phyloP scores from a whole-genome alignment of 805 yeast genomes.

The Kurtzmaniella cleridarum region DNA sequence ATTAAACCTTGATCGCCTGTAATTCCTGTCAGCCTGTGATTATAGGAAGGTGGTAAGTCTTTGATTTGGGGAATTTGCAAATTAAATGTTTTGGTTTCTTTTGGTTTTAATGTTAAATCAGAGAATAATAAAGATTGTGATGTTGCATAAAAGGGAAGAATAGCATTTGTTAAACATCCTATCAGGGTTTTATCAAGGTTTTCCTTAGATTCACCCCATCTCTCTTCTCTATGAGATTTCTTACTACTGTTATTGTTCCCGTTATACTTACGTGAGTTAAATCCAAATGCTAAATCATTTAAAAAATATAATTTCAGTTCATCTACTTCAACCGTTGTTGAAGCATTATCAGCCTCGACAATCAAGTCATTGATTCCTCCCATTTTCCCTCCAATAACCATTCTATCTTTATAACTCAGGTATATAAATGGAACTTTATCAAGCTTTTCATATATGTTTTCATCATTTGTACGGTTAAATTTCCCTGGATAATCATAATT shows the following conservation, averaged over 20 bases:
- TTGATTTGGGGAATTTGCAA: constrained; percentile 19
- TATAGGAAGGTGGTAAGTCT: constrained; percentile 37
- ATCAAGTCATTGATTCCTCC: constrained; percentile 33
- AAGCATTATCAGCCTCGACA: constrained; percentile 11
- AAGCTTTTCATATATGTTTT: constrained; percentile 16
- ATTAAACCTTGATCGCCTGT: constrained; percentile 35
- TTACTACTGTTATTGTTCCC: constrained; percentile 2
- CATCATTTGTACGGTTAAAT: constrained; percentile 18
- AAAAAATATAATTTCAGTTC: constrained; percentile 17
- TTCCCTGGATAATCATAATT: constrained; percentile 9
- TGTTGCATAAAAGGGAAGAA: constrained; percentile 37
- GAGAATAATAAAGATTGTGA: constrained; percentile 35
- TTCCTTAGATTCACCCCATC: constrained; percentile 2
- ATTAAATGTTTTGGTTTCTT: constrained; percentile 13
- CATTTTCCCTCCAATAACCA: constrained; percentile 27
- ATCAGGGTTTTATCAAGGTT: constrained; percentile 5
- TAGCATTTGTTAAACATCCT: constrained; percentile 23
- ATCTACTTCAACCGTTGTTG: constrained; percentile 11
- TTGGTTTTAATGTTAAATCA: constrained; percentile 18
- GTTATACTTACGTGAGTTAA: constrained; percentile 16
- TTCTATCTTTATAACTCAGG: constrained; percentile 10
- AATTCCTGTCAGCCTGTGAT: constrained; percentile 35
- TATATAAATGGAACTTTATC: constrained; percentile 20
- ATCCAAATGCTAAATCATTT: constrained; percentile 30
- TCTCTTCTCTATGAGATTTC: constrained; percentile 5